Conservation (phyloP, 805 yeast species). For the Clavispora vitiphila region DNA sequence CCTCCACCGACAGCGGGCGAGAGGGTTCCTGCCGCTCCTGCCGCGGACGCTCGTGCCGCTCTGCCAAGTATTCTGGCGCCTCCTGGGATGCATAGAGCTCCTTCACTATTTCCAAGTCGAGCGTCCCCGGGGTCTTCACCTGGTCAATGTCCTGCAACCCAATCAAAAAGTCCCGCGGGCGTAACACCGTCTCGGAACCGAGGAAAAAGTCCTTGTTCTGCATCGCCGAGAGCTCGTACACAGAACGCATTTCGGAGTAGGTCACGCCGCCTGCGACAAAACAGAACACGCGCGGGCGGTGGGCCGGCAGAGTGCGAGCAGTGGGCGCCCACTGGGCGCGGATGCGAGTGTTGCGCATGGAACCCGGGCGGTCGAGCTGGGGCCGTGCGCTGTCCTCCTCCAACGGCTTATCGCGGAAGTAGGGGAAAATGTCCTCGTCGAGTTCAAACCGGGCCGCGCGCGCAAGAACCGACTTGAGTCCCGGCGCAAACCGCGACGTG, state of each 20-base stretch:
- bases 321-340: constrained; percentile 19
- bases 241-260: constrained; percentile 70
- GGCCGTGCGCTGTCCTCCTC: constrained; percentile 32
- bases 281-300: constrained; percentile 65
- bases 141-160: constrained; percentile 39
- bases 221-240: constrained; percentile 60
- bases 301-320: constrained; percentile 8
- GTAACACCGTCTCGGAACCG: constrained; percentile 29
- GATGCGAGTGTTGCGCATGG: constrained; percentile 13
- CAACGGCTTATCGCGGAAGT: constrained; percentile 68
- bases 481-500: constrained; percentile 72
- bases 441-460: constrained; percentile 47
- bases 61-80: constrained; percentile 15
- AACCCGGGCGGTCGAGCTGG: constrained; percentile 5
- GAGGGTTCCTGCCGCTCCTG: background rate
- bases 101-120: constrained; percentile 28
- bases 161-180: constrained; percentile 46
- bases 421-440: constrained; percentile 63
- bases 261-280: constrained; percentile 90
- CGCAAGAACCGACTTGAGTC: constrained; percentile 54
- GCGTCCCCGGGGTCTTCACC: constrained; percentile 31
- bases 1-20: no score
- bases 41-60: constrained; percentile 7
- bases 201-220: constrained; percentile 65
- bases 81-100: constrained; percentile 9